Percentiles rank a stretch among this genome's conserved stretches.
These are phyloP conservation scores for Nidularia pulvinata DNA, from an alignment of 768 basidiomycete genomes.

Conservation along the genomic window DNA sequence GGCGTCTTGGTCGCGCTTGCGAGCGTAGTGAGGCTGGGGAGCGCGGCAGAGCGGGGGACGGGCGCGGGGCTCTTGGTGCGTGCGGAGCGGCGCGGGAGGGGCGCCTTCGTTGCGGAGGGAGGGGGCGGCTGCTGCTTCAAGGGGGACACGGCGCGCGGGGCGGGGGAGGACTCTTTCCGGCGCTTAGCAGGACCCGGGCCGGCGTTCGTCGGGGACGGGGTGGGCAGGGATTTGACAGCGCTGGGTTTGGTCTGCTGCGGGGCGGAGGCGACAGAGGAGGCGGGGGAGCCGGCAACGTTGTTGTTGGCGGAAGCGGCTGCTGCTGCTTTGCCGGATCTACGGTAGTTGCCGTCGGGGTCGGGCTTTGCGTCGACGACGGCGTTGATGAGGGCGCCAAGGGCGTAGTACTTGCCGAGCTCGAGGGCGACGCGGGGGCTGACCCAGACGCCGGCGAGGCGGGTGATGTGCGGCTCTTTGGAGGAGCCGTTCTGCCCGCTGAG, in stretches of 20 bases:
- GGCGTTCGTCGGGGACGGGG: conserved; percentile 34
- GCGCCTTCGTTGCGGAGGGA: conserved; percentile 1
- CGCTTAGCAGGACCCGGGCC: conserved; percentile 56
- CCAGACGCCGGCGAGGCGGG: conserved; percentile 92
- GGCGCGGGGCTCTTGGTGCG: conserved; percentile 14
- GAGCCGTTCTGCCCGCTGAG: conserved; percentile 77
- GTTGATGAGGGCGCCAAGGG: conserved; percentile 57
- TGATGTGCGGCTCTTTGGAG: conserved; percentile 51
- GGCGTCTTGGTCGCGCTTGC: neutral
- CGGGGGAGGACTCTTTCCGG: conserved; percentile 62
- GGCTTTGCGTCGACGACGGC: conserved; percentile 72
- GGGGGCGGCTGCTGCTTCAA: neutral
- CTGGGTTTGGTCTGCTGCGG: conserved; percentile 10
- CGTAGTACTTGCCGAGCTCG: conserved; percentile 68
- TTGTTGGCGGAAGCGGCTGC: conserved; percentile 22
- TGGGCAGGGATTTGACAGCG: conserved; percentile 33
- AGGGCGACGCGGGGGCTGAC: conserved; percentile 65
- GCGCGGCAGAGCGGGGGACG: conserved; percentile 1
- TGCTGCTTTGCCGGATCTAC: conserved; percentile 57
- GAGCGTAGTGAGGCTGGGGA: neutral
- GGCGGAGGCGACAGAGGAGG: conserved; percentile 20
- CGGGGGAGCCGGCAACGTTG: conserved; percentile 15
- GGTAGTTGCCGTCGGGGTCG: conserved; percentile 77
- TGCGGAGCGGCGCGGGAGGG: conserved; percentile 9
- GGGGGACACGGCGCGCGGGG: conserved; percentile 17